Conservation (phyloP, 164 flowering plant genomes). For the Aristolochia fimbriata region DNA sequence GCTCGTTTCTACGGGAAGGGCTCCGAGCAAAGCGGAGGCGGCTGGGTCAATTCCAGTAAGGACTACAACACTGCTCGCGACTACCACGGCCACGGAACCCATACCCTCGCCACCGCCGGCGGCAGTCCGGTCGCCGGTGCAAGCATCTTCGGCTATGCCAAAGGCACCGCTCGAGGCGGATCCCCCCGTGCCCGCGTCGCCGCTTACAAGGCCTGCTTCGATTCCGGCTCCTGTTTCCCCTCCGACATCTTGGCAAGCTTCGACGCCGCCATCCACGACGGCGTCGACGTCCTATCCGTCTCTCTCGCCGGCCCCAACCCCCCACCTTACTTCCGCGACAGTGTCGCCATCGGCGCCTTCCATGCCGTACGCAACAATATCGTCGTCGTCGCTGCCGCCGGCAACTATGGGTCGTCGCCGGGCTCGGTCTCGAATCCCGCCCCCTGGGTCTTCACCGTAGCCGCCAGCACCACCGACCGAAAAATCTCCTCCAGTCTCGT, state of each 20-base stretch:
- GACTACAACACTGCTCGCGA: conserved; percentile 11
- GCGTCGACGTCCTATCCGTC: conserved; percentile 6
- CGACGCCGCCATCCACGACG: conserved; percentile 7
- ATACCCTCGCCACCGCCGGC: conserved; percentile 14
- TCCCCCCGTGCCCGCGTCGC: conserved; percentile 13
- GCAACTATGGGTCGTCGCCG: conserved; percentile 1
- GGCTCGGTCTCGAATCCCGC: conserved; percentile 2
- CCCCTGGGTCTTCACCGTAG: conserved; percentile 8
- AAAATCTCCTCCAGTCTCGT: conserved; percentile 1
- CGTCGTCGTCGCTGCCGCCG: conserved; percentile 1
- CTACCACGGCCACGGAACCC: conserved; percentile 15
- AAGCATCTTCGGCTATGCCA: conserved; percentile 3
- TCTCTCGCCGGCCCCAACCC: conserved; percentile 1
- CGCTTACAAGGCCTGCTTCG: conserved; percentile 10
- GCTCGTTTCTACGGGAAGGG: conserved; percentile 9
- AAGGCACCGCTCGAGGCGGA: conserved; percentile 9
- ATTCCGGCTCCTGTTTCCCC: background rate
- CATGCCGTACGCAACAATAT: conserved; percentile 4
- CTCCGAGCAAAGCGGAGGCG: background rate
- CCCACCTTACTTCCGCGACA: background rate
- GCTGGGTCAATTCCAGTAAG: background rate
- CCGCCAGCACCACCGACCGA: conserved; percentile 6
- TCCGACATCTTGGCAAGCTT: conserved; percentile 7
- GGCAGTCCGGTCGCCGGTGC: conserved; percentile 11
- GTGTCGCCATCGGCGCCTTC: conserved; percentile 1